These are phyloP conservation scores for Juglanconis juglandina DNA, from an alignment of 2,329 filamentous ascomycete species.

Conservation along the genomic window DNA sequence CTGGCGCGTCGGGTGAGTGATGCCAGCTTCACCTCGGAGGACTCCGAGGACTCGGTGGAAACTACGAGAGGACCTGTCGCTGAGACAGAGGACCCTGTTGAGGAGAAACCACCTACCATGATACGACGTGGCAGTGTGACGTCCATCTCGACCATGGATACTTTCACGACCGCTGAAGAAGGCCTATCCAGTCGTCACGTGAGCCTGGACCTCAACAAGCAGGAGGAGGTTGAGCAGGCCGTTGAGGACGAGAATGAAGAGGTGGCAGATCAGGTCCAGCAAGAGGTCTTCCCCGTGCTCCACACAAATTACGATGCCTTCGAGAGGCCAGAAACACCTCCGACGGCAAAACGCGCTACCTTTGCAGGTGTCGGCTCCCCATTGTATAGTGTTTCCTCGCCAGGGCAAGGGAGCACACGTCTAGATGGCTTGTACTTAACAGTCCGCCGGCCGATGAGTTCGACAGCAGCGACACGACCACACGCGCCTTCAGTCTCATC, in stretches of 20 bases:
- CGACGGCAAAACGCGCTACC: slow-evolving; percentile 27
- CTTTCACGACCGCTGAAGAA: slow-evolving; percentile 57
- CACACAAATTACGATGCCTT: slow-evolving; percentile 5
- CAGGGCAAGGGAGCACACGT: slow-evolving; percentile 22
- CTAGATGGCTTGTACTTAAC: slow-evolving; percentile 30
- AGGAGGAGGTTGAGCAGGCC: slow-evolving; percentile 20
- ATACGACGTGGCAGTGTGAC: slow-evolving; percentile 42
- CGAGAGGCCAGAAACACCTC: slow-evolving; percentile 27
- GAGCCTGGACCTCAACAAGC: slow-evolving; percentile 22
- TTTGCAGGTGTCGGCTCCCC: slow-evolving; percentile 16
- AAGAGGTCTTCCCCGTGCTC: slow-evolving; percentile 23
- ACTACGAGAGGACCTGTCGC: slow-evolving; percentile 52
- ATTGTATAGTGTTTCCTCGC: slow-evolving; percentile 8
- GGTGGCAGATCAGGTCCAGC: neutral
- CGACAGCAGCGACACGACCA: slow-evolving; percentile 32
- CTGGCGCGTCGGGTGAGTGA: slow-evolving; percentile 43
- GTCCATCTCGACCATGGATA: slow-evolving; percentile 49
- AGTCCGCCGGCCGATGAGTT: slow-evolving; percentile 41
- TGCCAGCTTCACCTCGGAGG: slow-evolving; percentile 56
- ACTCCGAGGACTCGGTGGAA: slow-evolving; percentile 46
- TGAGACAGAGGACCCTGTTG: slow-evolving; percentile 1
- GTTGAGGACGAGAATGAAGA: neutral
- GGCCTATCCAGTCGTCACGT: slow-evolving; percentile 38
- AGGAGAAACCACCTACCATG: slow-evolving; percentile 19
- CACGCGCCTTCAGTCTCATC: slow-evolving; percentile 58